Base-by-base conservation (phyloP, 805 yeast species). In the Candida awuae region DNA sequence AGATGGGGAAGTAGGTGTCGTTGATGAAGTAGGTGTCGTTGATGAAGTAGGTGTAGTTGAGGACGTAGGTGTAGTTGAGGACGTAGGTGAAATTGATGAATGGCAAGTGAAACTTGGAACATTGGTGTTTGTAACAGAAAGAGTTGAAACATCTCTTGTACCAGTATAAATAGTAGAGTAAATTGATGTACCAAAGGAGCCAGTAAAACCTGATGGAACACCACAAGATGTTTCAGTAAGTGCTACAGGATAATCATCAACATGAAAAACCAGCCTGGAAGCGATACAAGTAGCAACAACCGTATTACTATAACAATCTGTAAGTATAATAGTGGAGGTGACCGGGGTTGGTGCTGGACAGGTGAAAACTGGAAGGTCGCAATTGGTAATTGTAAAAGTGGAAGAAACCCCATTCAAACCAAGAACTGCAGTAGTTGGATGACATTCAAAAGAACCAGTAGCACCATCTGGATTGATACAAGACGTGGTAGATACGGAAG, bases 401-500 rank as follows among this genome's bases (percentile, higher is more conserved):
- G 44, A 32, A 10, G 40, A 31, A 10, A 32, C 36, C 25, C 40
- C 43, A 32, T 36, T 25, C 10, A 40, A 25, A 12, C 40, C 40
- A 15, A 40, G 34, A 20, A 32, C 15, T 1, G 37, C 40, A n/a
- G 33, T 27, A 8, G 46, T 39, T 21, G 35, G 34, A 33, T 39
- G 44, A 32, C 48, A 45, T 14, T 29, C 18, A 27, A 45, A 45
- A 4, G 48, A 39, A 4, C 48, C 48, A 8, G 44, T 45, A 9
- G 41, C 46, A 26, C 27, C 44, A 12, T 21, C 6, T 8, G 48
- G 48, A 8, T 35, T 32, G n/a, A 35, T 34, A 30, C 48, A 45
- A 9, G 46, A 42, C 13, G 48, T 45, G 13, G 44, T 42, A 10
- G 40, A 42, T 10, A 45, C 28, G 17, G 43, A 35, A 29, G 31